Evolutionary conservation across 2,329 filamentous ascomycete species (phyloP), one percentile per base, ranked within the genome.

Genomic region (Fusarium nodosum): DNA sequence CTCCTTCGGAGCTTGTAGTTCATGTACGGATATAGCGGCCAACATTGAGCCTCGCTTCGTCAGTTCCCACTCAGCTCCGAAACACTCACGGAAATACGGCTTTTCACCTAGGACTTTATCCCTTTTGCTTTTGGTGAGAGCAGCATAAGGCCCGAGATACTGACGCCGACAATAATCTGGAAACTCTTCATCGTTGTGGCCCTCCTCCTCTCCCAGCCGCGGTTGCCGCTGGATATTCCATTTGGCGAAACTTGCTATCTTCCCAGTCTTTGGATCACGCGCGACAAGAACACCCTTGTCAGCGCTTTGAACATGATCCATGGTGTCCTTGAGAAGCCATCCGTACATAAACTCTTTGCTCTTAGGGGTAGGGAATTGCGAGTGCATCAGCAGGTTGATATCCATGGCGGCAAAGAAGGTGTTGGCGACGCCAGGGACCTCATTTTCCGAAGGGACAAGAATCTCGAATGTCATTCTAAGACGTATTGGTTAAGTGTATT

Each of bases 341-440:
- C 50, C 59, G 38, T 67, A 72, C 22, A 81, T 74, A 9, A 73
- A 76, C 11, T 51, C 57, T 31, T 77, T 71, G 46, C 75, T 76
- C 18, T 76, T 71, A 9, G 67, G 52, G 9, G 74, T 77, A 16
- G 81, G 80, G 55, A 82, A 82, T 63, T 83, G 79, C 2, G 78
- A 78, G 56, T 81, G 79, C 45, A 81, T 77, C 26, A 82, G 63
- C 15, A 77, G 64, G 66, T 83, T 82, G 38, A 71, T 61, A 46
- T 79, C 74, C 81, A 82, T 83, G 46, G 81, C 79, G 11, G 71
- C 64, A 18, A 82, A 64, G 63, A 82, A 81, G 54, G 81, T 76
- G 41, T 67, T 69, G 10, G 76, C 72, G 31, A 78, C 57, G 20
- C 65, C 67, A 8, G 63, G 41, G 18, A 72, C 74, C 20, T 77